phyloP scores from a whole-genome alignment of 2,329 filamentous ascomycete species.

The Aureobasidium sp. region DNA sequence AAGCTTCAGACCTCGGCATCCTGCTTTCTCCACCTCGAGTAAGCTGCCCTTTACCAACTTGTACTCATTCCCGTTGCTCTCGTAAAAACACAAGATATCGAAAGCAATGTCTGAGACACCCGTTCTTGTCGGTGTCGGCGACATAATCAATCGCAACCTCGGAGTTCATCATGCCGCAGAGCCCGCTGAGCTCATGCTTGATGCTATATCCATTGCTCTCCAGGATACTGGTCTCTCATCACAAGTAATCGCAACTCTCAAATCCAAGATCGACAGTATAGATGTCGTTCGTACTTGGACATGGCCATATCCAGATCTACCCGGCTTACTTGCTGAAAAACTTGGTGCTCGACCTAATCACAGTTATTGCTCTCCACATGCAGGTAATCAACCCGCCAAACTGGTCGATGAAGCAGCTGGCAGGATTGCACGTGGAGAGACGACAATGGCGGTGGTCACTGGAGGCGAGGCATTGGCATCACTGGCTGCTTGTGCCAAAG shows the following conservation, averaged over 20 bases:
- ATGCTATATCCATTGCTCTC: conserved; percentile 48
- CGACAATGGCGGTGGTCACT: conserved; percentile 51
- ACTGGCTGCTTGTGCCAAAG: conserved; percentile 45
- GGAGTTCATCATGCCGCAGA: conserved; percentile 49
- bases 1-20: conserved; percentile 14
- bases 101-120: conserved; percentile 32
- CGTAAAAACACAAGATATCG: too few relatives aligned
- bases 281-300: conserved; percentile 58
- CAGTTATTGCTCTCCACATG: conserved; percentile 50
- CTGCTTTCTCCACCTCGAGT: conserved; percentile 10
- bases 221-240: conserved; percentile 40
- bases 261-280: conserved; percentile 49
- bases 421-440: conserved; percentile 48
- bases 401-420: conserved; percentile 58
- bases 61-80: too few relatives aligned
- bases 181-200: conserved; percentile 52
- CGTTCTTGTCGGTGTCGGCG: conserved; percentile 56
- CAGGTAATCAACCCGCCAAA: conserved; percentile 56
- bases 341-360: conserved; percentile 45
- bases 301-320: conserved; percentile 57
- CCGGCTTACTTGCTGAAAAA: conserved; percentile 45
- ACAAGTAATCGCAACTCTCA: conserved; percentile 30
- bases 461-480: conserved; percentile 61
- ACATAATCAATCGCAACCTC: conserved; percentile 52
- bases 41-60: not conserved